Evolutionary conservation across 2,329 filamentous ascomycete species (phyloP).

Genomic region (Colletotrichum sp.): DNA sequence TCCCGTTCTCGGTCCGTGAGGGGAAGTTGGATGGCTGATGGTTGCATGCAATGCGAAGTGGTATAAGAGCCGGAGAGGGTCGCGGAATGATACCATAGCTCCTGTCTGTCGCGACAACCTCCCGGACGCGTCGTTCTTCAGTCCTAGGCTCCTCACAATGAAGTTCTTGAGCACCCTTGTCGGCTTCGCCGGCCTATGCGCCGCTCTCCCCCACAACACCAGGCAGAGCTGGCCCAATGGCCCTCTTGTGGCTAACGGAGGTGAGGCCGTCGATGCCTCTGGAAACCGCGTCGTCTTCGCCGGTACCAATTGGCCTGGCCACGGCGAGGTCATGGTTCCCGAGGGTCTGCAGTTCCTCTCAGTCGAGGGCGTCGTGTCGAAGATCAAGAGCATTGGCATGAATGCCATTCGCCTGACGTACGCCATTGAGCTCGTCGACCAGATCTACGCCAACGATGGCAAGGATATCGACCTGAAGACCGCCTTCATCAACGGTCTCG

Average conservation of each 20-base stretch:
- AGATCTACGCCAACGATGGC: conserved; percentile 56
- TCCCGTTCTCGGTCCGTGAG: conserved; percentile 5
- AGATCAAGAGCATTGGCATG: conserved; percentile 65
- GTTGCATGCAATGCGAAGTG: neutral
- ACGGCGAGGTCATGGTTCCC: conserved; percentile 67
- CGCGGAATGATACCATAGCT: neutral
- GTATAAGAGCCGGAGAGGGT: neutral
- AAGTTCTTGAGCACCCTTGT: conserved; percentile 22
- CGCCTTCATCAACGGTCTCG: conserved; percentile 52
- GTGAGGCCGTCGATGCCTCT: conserved; percentile 47
- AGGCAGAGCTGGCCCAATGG: conserved; percentile 43
- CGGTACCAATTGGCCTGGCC: conserved; percentile 67
- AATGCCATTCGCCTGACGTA: conserved; percentile 69
- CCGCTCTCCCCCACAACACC: conserved; percentile 1
- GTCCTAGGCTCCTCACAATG: conserved; percentile 9
- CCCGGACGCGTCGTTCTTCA: neutral
- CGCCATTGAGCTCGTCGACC: conserved; percentile 68
- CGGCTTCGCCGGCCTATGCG: conserved; percentile 18
- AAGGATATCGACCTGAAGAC: conserved; percentile 49
- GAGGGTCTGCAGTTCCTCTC: conserved; percentile 69
- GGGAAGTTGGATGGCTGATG: neutral
- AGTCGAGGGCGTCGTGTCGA: conserved; percentile 56
- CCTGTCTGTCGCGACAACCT: neutral
- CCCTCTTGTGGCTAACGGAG: conserved; percentile 45
- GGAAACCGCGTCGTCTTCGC: conserved; percentile 53